These are phyloP conservation scores for Tetracladium maxilliforme DNA, from an alignment of 2,329 filamentous ascomycete species.

Conservation along the genomic window DNA sequence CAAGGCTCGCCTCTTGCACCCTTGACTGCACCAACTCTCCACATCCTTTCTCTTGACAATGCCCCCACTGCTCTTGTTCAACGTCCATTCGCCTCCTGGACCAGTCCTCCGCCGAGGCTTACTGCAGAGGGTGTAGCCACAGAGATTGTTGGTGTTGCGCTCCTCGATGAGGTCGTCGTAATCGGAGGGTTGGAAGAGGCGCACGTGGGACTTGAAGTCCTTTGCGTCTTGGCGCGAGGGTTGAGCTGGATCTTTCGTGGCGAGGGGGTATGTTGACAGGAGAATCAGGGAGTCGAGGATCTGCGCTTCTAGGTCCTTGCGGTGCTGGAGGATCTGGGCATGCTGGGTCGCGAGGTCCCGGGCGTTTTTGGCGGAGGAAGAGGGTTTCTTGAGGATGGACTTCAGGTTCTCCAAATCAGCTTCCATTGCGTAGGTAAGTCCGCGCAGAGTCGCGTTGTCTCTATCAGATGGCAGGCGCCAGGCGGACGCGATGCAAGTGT, in stretches of 20 bases:
- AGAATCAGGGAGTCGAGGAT: constrained; percentile 61
- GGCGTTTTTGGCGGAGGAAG: constrained; percentile 24
- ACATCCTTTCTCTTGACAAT: constrained; percentile 57
- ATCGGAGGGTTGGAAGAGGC: constrained; percentile 71
- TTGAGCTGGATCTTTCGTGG: constrained; percentile 30
- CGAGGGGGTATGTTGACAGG: constrained; percentile 21
- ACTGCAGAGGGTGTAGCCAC: constrained; percentile 73
- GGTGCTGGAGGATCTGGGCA: constrained; percentile 67
- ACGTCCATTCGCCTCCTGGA: constrained; percentile 50
- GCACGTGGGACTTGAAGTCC: constrained; percentile 51
- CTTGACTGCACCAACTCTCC: constrained; percentile 76
- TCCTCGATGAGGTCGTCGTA: constrained; percentile 83
- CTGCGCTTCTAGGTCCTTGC: constrained; percentile 60
- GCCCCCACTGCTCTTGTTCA: constrained; percentile 36
- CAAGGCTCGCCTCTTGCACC: constrained; percentile 65
- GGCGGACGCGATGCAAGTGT: too few relatives aligned
- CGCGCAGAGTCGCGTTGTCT: too few relatives aligned
- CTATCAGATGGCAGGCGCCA: too few relatives aligned
- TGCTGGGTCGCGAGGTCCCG: constrained; percentile 64
- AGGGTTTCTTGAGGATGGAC: constrained; percentile 46
- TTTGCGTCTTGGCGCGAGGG: constrained; percentile 44
- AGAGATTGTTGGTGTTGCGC: constrained; percentile 68
- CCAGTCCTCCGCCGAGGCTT: constrained; percentile 41
- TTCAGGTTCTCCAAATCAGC: constrained; percentile 27
- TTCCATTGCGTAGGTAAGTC: constrained; percentile 2